Percentiles rank a stretch among this genome's conserved stretches.
Evolutionary conservation across 192 early-diverging fungal genomes (phyloP).

Genomic region (Backusella macrospora): DNA sequence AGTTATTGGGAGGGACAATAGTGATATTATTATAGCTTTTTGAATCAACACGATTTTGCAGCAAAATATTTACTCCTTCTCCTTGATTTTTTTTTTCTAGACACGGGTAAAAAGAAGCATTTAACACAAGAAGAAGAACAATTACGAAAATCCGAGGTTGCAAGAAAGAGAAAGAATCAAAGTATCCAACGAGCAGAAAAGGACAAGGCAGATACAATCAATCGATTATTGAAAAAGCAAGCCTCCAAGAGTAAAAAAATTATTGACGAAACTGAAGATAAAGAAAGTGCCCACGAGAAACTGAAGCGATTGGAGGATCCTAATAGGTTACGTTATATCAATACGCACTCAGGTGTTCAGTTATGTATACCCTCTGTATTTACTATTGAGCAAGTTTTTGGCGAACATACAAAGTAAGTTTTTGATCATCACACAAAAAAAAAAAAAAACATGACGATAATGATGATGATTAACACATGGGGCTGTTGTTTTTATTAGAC

Average conservation of each 20-base stretch:
- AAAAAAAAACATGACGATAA: neutral
- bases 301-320: slow-evolving; percentile 20
- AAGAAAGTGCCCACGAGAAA: slow-evolving; percentile 18
- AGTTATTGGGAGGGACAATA: neutral
- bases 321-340: slow-evolving; percentile 23
- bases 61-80: neutral
- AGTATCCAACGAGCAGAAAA: slow-evolving; percentile 78
- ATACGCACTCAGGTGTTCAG: neutral
- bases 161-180: slow-evolving; percentile 77
- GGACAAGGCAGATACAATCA: slow-evolving; percentile 76
- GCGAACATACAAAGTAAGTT: slow-evolving; percentile 10
- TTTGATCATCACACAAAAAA: neutral
- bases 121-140: slow-evolving; percentile 74
- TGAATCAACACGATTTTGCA: too few relatives aligned
- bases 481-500: neutral
- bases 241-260: slow-evolving; percentile 65
- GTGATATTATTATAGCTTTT: too few relatives aligned
- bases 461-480: neutral
- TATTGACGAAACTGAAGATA: slow-evolving; percentile 45
- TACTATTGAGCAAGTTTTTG: slow-evolving; percentile 24
- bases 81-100: slow-evolving; percentile 24
- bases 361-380: slow-evolving; percentile 21
- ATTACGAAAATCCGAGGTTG: slow-evolving; percentile 71
- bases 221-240: slow-evolving; percentile 81
- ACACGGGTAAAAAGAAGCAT: slow-evolving; percentile 63